Base-by-base conservation (phyloP, 768 basidiomycete genomes). In the Rickenella mellea region DNA sequence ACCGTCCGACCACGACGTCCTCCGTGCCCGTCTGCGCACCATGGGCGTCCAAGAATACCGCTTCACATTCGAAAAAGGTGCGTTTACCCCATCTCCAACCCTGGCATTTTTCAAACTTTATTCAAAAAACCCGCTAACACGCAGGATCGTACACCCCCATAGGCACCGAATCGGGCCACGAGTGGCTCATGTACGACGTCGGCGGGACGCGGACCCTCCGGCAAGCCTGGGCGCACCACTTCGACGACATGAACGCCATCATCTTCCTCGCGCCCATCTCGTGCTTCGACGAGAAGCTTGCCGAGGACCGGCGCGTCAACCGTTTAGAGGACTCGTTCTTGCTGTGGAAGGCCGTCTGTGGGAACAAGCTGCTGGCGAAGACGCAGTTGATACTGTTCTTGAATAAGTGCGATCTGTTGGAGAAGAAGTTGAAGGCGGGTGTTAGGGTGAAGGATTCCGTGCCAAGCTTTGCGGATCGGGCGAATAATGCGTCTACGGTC, bases 121-220 rank as follows among this genome's bases (percentile, higher is more conserved):
- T 27, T 32, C 26, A 15, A 28, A 17, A 24, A 27, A 14, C 26
- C 1, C 7, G 37, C 35, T 42, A 31, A 33, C 37, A 5, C 12
- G 29, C 43, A 39, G 25, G 33, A 31, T 11, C 20, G 25, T n/a
- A 22, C 39, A n/a, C 43, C 49, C 14, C 15, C n/a, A 40, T 40
- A 80, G 80, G 75, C 22, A 61, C 66, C 44, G 73, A 74, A 9
- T 67, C 71, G 44, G 81, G 78, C 2, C 76, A 69, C 44, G 84
- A 87, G 55, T 88, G 85, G 85, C 59, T 78, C 33, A 67, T 90
- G 49, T 90, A 83, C 54, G 86, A 90, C 54, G 83, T 89, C 22
- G 85, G 86, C 26, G 85, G 84, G 15, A 78, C 79, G 27, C 68
- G 78, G 10, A 31, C 15, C 53, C 56, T 85, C 82, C 71, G 84